phyloP scores from a whole-genome alignment of 1,284 basidiomycete species.

The Cutaneotrichosporon mucoides region DNA sequence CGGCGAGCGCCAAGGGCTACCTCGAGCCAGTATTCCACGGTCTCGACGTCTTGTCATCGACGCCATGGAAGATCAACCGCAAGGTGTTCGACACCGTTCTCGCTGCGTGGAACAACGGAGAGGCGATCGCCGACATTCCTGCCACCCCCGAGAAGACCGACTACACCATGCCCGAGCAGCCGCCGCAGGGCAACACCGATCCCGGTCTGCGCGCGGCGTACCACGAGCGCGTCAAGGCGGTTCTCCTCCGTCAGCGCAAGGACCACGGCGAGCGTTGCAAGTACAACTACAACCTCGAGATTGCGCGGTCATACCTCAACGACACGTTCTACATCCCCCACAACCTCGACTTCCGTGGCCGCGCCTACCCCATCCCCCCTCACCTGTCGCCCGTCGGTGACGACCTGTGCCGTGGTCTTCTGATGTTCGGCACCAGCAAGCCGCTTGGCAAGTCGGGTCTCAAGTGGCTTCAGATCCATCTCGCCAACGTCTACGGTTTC shows the following conservation, averaged over 20 bases:
- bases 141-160: constrained; percentile 52
- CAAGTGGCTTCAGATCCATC: constrained; percentile 84
- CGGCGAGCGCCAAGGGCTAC: constrained; percentile 69
- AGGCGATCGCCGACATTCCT: constrained; percentile 71
- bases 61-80: constrained; percentile 87
- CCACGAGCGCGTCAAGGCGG: constrained; percentile 59
- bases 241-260: constrained; percentile 63
- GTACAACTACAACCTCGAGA: constrained; percentile 96
- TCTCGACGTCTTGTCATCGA: constrained; percentile 83
- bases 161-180: constrained; percentile 57
- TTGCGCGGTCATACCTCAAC: constrained; percentile 66
- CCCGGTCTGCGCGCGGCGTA: constrained; percentile 62
- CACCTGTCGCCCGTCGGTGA: constrained; percentile 96
- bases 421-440: constrained; percentile 77
- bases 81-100: constrained; percentile 68
- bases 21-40: constrained; percentile 84
- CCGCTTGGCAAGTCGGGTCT: constrained; percentile 75
- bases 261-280: constrained; percentile 88
- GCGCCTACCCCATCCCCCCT: constrained; percentile 94
- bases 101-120: constrained; percentile 77
- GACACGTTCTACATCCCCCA: constrained; percentile 90
- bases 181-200: constrained; percentile 63
- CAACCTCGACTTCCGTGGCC: constrained; percentile 96
- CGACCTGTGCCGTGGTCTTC: constrained; percentile 83
- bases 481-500: constrained; percentile 88